Evolutionary conservation across 1,139 yeast species (phyloP).

Genomic region (Zhuliangozyma blackwelliae): DNA sequence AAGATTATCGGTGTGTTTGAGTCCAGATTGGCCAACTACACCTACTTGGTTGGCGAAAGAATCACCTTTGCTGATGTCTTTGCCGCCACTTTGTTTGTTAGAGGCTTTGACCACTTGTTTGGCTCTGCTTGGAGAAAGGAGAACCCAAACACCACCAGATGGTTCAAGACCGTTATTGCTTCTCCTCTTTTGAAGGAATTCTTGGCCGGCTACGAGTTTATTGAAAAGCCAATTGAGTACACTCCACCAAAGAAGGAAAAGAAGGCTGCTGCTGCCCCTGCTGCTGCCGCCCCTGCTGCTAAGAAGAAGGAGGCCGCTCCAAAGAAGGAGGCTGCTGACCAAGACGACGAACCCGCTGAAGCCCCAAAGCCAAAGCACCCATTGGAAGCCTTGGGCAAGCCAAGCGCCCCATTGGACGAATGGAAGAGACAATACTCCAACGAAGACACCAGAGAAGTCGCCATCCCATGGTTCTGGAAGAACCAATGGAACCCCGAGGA

Average conservation of each 20-base stretch:
- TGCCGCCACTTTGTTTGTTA: conserved; percentile 53
- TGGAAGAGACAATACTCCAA: conserved; percentile 98
- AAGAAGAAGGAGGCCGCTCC: conserved; percentile 29
- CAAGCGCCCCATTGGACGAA: conserved; percentile 76
- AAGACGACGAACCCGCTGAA: conserved; percentile 29
- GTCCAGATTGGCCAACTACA: conserved; percentile 65
- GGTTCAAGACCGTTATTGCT: conserved; percentile 72
- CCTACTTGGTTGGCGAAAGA: conserved; percentile 92
- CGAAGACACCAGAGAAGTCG: conserved; percentile 92
- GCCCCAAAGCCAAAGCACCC: conserved; percentile 87
- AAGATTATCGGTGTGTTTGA: conserved; percentile 48
- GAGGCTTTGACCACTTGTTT: conserved; percentile 65
- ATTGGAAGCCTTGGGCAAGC: conserved; percentile 73
- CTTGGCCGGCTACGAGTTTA: conserved; percentile 47
- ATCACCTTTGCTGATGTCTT: conserved; percentile 81
- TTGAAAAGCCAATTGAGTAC: conserved; percentile 63
- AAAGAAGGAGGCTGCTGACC: conserved; percentile 39
- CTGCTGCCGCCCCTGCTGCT: conserved; percentile 28
- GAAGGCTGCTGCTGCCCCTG: conserved; percentile 28
- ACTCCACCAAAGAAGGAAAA: conserved; percentile 81
- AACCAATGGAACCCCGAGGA: conserved; percentile 87
- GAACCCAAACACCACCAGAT: conserved; percentile 76
- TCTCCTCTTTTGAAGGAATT: conserved; percentile 49
- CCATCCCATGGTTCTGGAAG: conserved; percentile 97
- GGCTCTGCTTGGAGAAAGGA: conserved; percentile 74